A percentile compares a stretch with the other conserved stretches of the same genome.
These are phyloP conservation scores for Penicillium ochrochloron DNA, from an alignment of 495 filamentous ascomycete genomes.

Conservation along the genomic window DNA sequence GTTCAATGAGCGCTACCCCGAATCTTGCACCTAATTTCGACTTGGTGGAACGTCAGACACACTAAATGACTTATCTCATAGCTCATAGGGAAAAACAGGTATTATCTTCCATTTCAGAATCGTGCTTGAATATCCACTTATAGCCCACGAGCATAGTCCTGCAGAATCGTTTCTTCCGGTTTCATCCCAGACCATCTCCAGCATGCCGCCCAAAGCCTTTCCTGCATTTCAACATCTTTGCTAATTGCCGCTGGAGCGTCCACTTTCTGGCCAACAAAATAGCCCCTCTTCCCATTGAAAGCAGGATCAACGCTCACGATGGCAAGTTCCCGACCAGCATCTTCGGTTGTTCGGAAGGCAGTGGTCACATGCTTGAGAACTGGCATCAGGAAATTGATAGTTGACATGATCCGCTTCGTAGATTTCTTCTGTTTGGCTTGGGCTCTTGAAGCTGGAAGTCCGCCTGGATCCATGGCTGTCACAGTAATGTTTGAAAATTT, in stretches of 20 bases:
- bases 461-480: conserved; percentile 34
- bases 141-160: conserved; percentile 5
- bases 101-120: not conserved
- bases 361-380: conserved; percentile 39
- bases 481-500: conserved; percentile 26
- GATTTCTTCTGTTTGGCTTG: conserved; percentile 25
- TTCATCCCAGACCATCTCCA: conserved; percentile 29
- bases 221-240: conserved; percentile 13
- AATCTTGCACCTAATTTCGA: no score
- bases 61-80: no score
- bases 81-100: not conserved
- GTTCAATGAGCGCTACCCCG: no score
- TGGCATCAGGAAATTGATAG: conserved; percentile 28
- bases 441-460: conserved; percentile 26
- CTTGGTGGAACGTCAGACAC: no score
- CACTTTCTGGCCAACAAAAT: conserved; percentile 23
- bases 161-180: conserved; percentile 20
- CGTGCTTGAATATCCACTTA: not conserved
- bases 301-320: conserved; percentile 24
- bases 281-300: conserved; percentile 26
- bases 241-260: conserved; percentile 15
- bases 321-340: conserved; percentile 30
- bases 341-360: conserved; percentile 25
- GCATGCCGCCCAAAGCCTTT: conserved; percentile 28
- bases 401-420: conserved; percentile 14